These are phyloP conservation scores for Colletotrichum caudatum DNA, from an alignment of 2,329 filamentous ascomycete species.

Conservation along the genomic window DNA sequence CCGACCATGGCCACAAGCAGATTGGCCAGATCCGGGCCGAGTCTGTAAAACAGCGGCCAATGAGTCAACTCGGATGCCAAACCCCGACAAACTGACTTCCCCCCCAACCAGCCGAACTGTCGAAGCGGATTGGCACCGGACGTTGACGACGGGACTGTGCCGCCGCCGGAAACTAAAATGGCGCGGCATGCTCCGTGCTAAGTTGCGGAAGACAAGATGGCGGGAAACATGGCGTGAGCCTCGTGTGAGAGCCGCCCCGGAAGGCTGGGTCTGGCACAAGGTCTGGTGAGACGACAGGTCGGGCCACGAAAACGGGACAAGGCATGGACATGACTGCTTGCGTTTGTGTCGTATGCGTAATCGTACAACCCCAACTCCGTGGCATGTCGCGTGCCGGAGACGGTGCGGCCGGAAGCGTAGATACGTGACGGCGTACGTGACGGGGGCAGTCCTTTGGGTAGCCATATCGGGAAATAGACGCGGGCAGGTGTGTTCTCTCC, in stretches of 20 bases:
- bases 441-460: not conserved
- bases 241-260: constrained; percentile 29
- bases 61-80: too few relatives aligned
- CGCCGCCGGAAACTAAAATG: constrained; percentile 31
- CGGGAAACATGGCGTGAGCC: constrained; percentile 19
- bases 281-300: constrained; percentile 21
- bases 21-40: too few relatives aligned
- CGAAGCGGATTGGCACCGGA: constrained; percentile 2
- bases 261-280: constrained; percentile 33
- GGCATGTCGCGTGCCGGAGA: constrained; percentile 10
- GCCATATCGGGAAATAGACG: constrained; percentile 14
- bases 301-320: constrained; percentile 5
- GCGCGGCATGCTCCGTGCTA: constrained; percentile 22
- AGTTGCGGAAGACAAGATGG: constrained; percentile 14
- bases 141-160: not conserved
- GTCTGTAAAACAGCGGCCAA: too few relatives aligned
- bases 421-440: not conserved
- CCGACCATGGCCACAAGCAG: too few relatives aligned
- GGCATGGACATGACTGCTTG: constrained; percentile 28
- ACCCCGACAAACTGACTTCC: too few relatives aligned
- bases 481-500: not conserved
- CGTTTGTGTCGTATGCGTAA: constrained; percentile 1
- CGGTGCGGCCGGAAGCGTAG: constrained; percentile 23
- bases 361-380: constrained; percentile 7
- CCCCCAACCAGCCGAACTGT: not conserved